Percentiles rank a stretch among this genome's conserved stretches.
These are phyloP conservation scores for Akanthomyces lecanii DNA, from an alignment of 2,329 filamentous ascomycete genomes.

Conservation along the genomic window DNA sequence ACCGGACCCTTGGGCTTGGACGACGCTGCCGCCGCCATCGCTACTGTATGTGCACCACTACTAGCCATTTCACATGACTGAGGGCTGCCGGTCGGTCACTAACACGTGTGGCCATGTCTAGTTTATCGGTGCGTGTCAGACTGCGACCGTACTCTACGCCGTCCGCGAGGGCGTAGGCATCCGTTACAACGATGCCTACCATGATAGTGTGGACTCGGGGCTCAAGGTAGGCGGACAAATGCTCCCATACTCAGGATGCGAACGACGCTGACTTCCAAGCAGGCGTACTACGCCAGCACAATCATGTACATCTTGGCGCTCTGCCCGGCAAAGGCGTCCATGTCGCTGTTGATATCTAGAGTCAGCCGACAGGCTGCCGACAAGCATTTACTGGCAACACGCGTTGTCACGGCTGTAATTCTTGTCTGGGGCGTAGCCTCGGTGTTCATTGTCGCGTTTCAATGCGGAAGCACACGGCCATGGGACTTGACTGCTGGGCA, in stretches of 20 bases:
- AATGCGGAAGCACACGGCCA: slow-evolving; percentile 15
- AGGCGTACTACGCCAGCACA: slow-evolving; percentile 18
- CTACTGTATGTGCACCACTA: slow-evolving; percentile 17
- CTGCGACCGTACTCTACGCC: slow-evolving; percentile 10
- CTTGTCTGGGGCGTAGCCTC: slow-evolving; percentile 14
- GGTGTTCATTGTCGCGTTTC: slow-evolving; percentile 17
- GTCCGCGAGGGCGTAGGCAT: slow-evolving; percentile 19
- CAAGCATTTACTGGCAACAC: slow-evolving; percentile 16
- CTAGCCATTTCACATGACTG: background rate
- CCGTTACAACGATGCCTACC: slow-evolving; percentile 5
- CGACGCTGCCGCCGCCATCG: slow-evolving; percentile 18
- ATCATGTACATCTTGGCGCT: slow-evolving; percentile 20
- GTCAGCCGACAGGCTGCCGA: slow-evolving; percentile 17
- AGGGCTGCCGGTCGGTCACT: background rate
- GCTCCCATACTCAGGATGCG: no score
- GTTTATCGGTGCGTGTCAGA: slow-evolving; percentile 17
- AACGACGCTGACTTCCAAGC: background rate
- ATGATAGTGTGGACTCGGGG: slow-evolving; percentile 2
- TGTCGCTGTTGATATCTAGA: slow-evolving; percentile 20
- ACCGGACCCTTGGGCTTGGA: slow-evolving; percentile 19
- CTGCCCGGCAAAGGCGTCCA: slow-evolving; percentile 20
- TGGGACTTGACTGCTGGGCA: slow-evolving; percentile 15
- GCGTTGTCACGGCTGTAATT: slow-evolving; percentile 14
- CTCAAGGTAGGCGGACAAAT: slow-evolving; percentile 16
- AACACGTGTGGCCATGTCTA: background rate